phyloP scores from a whole-genome alignment of 441 rosid genomes.

The Manihot esculenta region DNA sequence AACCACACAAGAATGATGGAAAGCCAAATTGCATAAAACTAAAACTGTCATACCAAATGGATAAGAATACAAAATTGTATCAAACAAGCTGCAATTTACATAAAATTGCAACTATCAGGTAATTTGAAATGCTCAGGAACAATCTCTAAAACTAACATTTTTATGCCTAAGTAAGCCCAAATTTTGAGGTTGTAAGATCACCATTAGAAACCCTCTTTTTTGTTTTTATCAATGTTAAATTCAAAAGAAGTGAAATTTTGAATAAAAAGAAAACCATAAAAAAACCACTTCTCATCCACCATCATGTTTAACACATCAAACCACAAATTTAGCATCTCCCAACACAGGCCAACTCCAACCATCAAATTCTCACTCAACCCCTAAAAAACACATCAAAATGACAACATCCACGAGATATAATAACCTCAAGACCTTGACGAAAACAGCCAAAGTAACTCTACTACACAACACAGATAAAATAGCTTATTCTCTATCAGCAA shows the following conservation, averaged over 20 bases:
- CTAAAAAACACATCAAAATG: background rate
- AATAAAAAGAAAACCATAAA: background rate
- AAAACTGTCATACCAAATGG: background rate
- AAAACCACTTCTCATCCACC: background rate
- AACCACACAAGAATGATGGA: background rate
- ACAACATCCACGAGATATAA: background rate
- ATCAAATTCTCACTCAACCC: constrained; percentile 13
- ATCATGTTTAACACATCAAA: constrained; percentile 16
- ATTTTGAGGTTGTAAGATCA: background rate
- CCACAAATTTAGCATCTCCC: background rate
- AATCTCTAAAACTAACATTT: background rate
- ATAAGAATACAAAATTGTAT: background rate
- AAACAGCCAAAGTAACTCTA: constrained; percentile 15
- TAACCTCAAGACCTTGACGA: background rate
- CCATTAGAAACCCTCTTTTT: background rate
- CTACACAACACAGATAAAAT: constrained; percentile 9
- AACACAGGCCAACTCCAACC: constrained; percentile 2
- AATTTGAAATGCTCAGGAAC: background rate
- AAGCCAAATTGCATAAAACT: background rate
- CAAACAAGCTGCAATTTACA: background rate
- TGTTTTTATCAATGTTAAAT: background rate
- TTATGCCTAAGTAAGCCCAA: background rate
- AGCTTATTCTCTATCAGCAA: constrained; percentile 9
- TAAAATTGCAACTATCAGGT: background rate
- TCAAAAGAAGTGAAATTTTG: background rate